Conservation (phyloP, 495 filamentous ascomycete species). For the Aspergillus olivimuriae region DNA sequence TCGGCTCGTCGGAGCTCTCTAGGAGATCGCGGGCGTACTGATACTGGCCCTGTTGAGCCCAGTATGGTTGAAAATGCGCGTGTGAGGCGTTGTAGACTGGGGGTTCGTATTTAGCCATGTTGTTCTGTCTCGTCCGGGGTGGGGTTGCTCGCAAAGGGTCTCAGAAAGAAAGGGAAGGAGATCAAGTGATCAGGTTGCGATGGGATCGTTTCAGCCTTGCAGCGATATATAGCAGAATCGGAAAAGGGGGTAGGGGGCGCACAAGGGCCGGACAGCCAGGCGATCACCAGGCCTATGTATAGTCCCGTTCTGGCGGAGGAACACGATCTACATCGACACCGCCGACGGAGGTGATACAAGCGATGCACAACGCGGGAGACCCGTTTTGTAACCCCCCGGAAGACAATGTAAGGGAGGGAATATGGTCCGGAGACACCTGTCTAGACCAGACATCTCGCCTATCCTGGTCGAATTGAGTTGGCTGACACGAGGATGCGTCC, state of each 20-base stretch:
- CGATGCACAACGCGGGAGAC: neutral
- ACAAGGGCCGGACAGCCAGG: no score
- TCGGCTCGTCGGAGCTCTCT: slow-evolving; percentile 36
- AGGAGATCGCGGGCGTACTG: slow-evolving; percentile 38
- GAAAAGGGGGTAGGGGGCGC: neutral
- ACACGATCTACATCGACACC: neutral
- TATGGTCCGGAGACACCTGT: neutral
- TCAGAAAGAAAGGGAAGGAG: neutral
- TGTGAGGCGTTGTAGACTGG: slow-evolving; percentile 20
- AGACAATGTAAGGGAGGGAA: neutral
- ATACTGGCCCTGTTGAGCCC: slow-evolving; percentile 33
- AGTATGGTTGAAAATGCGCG: slow-evolving; percentile 36
- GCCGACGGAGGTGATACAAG: slow-evolving; percentile 1
- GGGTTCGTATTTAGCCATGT: slow-evolving; percentile 22
- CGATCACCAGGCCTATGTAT: no score
- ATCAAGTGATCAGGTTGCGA: no score
- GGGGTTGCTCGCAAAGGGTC: no score
- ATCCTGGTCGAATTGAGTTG: slow-evolving; percentile 4
- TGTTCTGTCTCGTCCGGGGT: neutral
- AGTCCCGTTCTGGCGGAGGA: neutral
- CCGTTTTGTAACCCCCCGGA: neutral
- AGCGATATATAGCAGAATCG: neutral
- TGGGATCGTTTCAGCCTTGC: no score
- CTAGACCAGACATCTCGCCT: slow-evolving; percentile 7
- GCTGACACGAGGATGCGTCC: neutral